These are phyloP conservation scores for Adansonia madagascariensis DNA, from an alignment of 441 rosid species.

Conservation along the genomic window DNA sequence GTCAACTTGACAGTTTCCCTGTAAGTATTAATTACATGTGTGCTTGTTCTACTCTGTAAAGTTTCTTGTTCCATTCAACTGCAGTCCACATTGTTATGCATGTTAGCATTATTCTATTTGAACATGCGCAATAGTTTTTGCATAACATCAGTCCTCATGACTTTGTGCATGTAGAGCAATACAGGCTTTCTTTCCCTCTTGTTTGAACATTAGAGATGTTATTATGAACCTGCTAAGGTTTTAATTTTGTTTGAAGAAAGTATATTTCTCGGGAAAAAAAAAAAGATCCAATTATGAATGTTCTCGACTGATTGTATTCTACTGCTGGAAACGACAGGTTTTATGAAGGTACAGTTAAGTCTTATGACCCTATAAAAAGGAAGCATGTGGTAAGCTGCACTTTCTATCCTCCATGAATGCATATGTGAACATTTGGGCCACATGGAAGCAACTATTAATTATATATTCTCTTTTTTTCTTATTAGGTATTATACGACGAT, in stretches of 20 bases:
- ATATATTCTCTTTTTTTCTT: not conserved
- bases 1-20: not conserved
- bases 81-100: not conserved
- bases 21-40: not conserved
- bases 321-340: conserved; percentile 64
- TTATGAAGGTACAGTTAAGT: conserved; percentile 92
- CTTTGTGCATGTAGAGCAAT: not conserved
- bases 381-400: conserved; percentile 86
- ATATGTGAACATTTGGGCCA: conserved; percentile 15
- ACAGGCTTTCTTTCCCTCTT: not conserved
- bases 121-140: conserved; percentile 4
- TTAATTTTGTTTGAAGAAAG: not conserved
- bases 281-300: not conserved
- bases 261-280: not conserved
- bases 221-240: conserved; percentile 3
- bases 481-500: conserved; percentile 87
- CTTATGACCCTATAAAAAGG: conserved; percentile 80
- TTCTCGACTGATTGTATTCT: conserved; percentile 25
- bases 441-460: conserved; percentile 12
- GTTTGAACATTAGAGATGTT: not conserved
- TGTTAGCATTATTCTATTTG: not conserved
- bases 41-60: not conserved
- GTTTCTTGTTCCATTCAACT: not conserved
- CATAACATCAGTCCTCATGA: not conserved
- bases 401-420: conserved; percentile 10